Evolutionary conservation across 169 alveolate genomes (phyloP).

Genomic region (Eimeria brunetti): DNA sequence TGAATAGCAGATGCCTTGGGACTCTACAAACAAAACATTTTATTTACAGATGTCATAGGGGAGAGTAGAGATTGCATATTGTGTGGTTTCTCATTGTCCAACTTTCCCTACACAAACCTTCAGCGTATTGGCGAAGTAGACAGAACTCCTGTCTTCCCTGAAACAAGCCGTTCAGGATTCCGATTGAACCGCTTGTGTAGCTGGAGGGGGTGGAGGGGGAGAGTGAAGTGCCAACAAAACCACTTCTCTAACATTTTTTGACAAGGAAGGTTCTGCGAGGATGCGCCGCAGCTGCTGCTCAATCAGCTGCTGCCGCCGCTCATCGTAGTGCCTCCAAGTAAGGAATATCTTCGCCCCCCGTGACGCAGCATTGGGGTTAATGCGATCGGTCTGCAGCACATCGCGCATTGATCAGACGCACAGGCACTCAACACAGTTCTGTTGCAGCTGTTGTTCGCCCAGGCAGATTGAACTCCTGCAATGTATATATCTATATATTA

Average conservation of each 20-base stretch:
- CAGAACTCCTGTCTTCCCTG: neutral
- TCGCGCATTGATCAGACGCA: neutral
- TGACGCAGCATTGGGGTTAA: slow-evolving; percentile 74
- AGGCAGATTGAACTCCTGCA: too few relatives aligned
- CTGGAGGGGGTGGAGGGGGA: neutral
- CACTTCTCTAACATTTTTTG: slow-evolving; percentile 48
- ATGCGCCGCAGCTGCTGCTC: slow-evolving; percentile 69
- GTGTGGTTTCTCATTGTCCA: neutral
- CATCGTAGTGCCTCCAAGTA: slow-evolving; percentile 55
- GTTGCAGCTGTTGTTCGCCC: neutral
- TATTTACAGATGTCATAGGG: neutral
- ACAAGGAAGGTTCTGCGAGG: slow-evolving; percentile 12
- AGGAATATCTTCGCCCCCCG: slow-evolving; percentile 57
- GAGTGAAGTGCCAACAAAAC: slow-evolving; percentile 43
- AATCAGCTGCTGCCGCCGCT: slow-evolving; percentile 53
- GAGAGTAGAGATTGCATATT: neutral
- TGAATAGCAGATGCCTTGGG: neutral
- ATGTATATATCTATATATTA: too few relatives aligned
- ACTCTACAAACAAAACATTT: neutral
- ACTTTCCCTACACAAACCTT: neutral
- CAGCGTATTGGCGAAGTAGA: neutral
- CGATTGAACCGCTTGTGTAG: neutral
- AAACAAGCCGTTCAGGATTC: neutral
- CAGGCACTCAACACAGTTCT: neutral
- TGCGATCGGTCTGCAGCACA: slow-evolving; percentile 49